phyloP scores from a whole-genome alignment of 768 basidiomycete genomes.

The Lentinula sp. region DNA sequence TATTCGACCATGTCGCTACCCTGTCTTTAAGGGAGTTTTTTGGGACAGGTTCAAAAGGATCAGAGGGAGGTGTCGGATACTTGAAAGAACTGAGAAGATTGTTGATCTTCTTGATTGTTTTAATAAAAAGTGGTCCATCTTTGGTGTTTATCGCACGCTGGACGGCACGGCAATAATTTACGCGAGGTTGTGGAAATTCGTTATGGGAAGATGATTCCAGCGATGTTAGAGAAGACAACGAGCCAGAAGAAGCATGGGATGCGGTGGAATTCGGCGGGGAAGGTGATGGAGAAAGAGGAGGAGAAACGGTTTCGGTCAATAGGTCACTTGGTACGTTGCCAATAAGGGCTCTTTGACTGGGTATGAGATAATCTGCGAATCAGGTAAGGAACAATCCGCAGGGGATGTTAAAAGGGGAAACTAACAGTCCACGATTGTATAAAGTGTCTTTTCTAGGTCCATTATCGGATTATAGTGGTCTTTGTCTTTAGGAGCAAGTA shows the following conservation, averaged over 20 bases:
- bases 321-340: slow-evolving; percentile 56
- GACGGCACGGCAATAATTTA: slow-evolving; percentile 50
- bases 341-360: slow-evolving; percentile 58
- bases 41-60: slow-evolving; percentile 38
- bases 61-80: slow-evolving; percentile 50
- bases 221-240: slow-evolving; percentile 2
- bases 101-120: slow-evolving; percentile 59
- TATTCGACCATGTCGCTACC: slow-evolving; percentile 43
- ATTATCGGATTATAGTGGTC: slow-evolving; percentile 86
- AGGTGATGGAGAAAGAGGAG: slow-evolving; percentile 27
- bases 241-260: slow-evolving; percentile 14
- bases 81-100: slow-evolving; percentile 56
- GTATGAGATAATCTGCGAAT: slow-evolving; percentile 57
- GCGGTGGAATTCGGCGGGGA: slow-evolving; percentile 30
- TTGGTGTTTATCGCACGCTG: slow-evolving; percentile 64
- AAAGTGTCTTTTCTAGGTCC: slow-evolving; percentile 66
- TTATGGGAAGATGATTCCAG: slow-evolving; percentile 9
- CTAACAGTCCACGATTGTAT: slow-evolving; percentile 69
- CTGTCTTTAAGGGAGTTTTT: slow-evolving; percentile 44
- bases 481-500: slow-evolving; percentile 76
- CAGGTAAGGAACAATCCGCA: slow-evolving; percentile 8
- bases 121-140: slow-evolving; percentile 69
- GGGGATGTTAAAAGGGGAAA: slow-evolving; percentile 1
- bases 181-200: slow-evolving; percentile 11
- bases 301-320: slow-evolving; percentile 33